Evolutionary conservation across 768 basidiomycete genomes (phyloP), one percentile per base, ranked within the genome.

Genomic region (Cantharellus cinnabarinus): DNA sequence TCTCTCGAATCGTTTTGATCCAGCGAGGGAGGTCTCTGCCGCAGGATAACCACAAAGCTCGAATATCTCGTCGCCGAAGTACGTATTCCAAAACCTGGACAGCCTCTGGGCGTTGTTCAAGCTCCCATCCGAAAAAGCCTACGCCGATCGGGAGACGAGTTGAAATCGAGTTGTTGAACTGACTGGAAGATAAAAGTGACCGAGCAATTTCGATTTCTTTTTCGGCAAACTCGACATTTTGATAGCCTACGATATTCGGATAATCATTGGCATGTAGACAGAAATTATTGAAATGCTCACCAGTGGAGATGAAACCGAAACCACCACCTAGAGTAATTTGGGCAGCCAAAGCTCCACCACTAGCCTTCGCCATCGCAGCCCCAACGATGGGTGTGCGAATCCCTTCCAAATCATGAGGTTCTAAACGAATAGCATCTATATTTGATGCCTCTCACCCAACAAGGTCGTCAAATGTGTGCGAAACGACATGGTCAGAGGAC

Each of bases 1-100:
- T 70, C n/a, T 75, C 68, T 59, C 81, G 80, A 53, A 85, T 72
- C 61, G 74, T 74, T 20, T 74, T 65, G 48, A 85, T 75, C 85
- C 85, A 89, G 51, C 70, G 66, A 7, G 70, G 69, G 15, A 83
- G 63, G 62, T 80, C 69, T 37, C 72, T 67, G 1, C 85, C 85
- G 65, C 85, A 88, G 0, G 84, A 73, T 48, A 90, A 73, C 85
- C 86, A 89, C 58, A 89, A 69, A 4, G 82, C 81, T 52, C 73
- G 74, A 4, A 85, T 77, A 29, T 73, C 70, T 59, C 74, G 73
- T 56, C 79, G 74, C 20, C 20, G 20, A 56, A 86, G 72, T 5
- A 77, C 76, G 39, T 72, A 66, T 2, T 71, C 68, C 35, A 87
- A 66, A 39, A 79, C 63, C 15, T 73, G 68, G 39, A 72, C 59